Percentiles rank a stretch among this genome's conserved stretches.
Conservation (phyloP, 2,329 filamentous ascomycete species). For the Phialocephala sp. region DNA sequence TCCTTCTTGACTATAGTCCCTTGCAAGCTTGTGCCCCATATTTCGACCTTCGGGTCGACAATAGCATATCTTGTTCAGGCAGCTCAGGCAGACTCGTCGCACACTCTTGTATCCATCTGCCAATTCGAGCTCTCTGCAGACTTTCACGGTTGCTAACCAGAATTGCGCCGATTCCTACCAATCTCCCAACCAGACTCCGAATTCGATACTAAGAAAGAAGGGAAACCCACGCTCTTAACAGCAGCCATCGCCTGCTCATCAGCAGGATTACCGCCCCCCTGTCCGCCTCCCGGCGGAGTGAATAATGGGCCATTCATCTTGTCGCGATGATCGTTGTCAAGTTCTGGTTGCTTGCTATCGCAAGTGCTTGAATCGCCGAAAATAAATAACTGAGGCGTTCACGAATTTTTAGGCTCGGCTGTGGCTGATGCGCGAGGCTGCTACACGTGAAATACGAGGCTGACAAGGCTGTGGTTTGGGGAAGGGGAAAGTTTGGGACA, state of each 20-base stretch:
- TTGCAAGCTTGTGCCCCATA: neutral
- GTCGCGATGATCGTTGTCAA: neutral
- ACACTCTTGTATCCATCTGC: neutral
- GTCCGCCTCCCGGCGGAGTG: constrained; percentile 51
- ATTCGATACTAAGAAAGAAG: neutral
- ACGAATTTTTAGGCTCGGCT: constrained; percentile 2
- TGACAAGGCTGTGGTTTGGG: neutral
- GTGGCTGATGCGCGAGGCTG: neutral
- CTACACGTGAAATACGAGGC: neutral
- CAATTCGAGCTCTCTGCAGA: neutral
- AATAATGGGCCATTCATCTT: constrained; percentile 8
- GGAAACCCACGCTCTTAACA: constrained; percentile 40
- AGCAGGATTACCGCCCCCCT: constrained; percentile 24
- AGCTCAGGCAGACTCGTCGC: too few species aligned
- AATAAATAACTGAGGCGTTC: neutral
- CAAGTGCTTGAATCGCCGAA: neutral
- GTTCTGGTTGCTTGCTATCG: neutral
- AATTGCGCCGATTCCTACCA: neutral
- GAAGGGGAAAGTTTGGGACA: neutral
- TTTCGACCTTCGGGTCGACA: neutral
- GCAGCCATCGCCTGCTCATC: constrained; percentile 41
- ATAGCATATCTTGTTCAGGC: neutral
- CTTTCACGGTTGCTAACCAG: too few species aligned
- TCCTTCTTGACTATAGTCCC: neutral
- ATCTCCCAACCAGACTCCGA: neutral